Base-by-base conservation (phyloP, 257 asterid species). In the Nicotiana paniculata region DNA sequence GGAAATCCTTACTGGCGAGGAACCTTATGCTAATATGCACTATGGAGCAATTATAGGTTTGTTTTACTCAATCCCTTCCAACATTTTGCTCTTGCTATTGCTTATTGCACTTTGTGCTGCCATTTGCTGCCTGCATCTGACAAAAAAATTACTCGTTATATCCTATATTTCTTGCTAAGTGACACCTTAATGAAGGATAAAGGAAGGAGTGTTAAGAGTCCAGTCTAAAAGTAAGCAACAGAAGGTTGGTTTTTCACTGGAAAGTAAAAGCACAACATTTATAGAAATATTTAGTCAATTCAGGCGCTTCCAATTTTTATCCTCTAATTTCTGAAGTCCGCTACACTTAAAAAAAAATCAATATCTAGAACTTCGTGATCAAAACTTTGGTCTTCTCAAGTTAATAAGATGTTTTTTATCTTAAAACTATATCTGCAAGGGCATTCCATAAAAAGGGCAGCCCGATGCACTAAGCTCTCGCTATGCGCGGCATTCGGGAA, bases 21-120 rank as follows among this genome's bases (percentile, higher is more conserved):
- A 81, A 55, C 84, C 84, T 43, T 81, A 81, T 18, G 79, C 83
- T 18, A 69, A 81, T 59, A 64, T 81, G 84, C 84, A 81, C 55
- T 81, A 81, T 51, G 84, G 84, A n/a, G 84, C 84, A 26, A 81
- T 81, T 64, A 81, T 81, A 48, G 84, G 84, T 81, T 70, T 68
- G 17, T 35, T 35, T 33, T 54, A 13, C 15, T 30, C 74, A 5
- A 33, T 35, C 51, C 76, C 54, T 35, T 66, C 54, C 76, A 17
- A 35, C 30, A 35, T 9, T 17, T 68, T 68, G 43, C 76, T 18
- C 76, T 68, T 68, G 48, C 43, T 68, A 68, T 68, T 6, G 57
- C 77, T 55, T 7, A n/a, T 39, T 69, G 57, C 55, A 69, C 33
- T 39, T 51, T 69, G 57, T 39, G 33, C 77, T 69, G 33, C 57